Percentiles rank a stretch among this genome's conserved stretches.
phyloP scores from a whole-genome alignment of 306 rosid species.

The Dryas alaskensis region DNA sequence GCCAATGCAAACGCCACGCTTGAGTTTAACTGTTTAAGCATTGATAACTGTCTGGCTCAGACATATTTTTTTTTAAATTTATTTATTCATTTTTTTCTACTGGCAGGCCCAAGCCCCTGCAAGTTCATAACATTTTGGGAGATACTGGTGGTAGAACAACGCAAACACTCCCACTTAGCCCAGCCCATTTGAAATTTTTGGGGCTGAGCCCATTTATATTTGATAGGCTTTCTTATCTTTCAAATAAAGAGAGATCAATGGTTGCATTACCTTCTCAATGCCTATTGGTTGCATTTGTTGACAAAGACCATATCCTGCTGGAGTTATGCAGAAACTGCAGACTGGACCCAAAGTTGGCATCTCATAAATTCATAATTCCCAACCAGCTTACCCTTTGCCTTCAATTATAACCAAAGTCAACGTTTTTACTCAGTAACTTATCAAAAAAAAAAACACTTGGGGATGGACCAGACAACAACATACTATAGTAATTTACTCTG shows the following conservation, averaged over 20 bases:
- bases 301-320: no score
- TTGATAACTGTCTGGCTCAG: no score
- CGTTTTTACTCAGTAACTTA: background rate
- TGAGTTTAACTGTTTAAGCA: background rate
- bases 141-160: no score
- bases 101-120: background rate
- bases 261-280: no score
- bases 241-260: no score
- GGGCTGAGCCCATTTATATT: no score
- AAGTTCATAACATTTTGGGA: background rate
- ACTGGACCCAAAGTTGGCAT: conserved; percentile 1
- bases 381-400: background rate
- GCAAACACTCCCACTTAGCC: no score
- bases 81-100: background rate
- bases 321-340: background rate
- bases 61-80: background rate
- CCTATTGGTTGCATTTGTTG: no score
- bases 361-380: background rate
- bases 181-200: no score
- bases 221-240: no score
- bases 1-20: conserved; percentile 2
- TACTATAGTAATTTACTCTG: background rate
- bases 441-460: background rate
- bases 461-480: background rate
- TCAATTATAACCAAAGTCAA: background rate